These are phyloP conservation scores for Saccharomyces hybrid DNA, from an alignment of 1,139 yeast species.

Conservation along the genomic window DNA sequence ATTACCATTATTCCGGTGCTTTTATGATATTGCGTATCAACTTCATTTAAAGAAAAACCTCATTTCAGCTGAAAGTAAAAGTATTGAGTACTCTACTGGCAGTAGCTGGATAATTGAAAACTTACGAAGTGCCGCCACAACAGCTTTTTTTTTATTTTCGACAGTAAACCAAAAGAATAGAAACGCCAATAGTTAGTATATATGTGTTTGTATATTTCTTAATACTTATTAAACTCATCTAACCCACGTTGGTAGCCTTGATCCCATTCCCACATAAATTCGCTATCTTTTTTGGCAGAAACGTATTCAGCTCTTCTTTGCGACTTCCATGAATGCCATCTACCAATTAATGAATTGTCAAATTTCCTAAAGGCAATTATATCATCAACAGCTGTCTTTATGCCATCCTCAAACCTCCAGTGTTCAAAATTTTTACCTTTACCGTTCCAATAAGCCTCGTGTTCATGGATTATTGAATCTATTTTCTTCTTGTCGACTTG, in stretches of 20 bases:
- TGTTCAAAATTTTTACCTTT: conserved; percentile 67
- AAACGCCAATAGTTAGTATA: background rate
- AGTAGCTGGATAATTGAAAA: too few relatives aligned
- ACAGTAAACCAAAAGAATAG: background rate
- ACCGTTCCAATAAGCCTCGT: conserved; percentile 57
- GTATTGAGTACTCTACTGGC: too few relatives aligned
- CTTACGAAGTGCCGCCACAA: too few relatives aligned
- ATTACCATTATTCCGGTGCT: too few relatives aligned
- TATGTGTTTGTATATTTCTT: background rate
- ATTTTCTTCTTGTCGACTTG: conserved; percentile 41
- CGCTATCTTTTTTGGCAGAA: conserved; percentile 46
- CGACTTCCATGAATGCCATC: conserved; percentile 59
- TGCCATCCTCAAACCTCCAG: conserved; percentile 74
- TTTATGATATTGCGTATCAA: too few relatives aligned
- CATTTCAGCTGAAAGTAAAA: too few relatives aligned
- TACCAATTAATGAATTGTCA: conserved; percentile 66
- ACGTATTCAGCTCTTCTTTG: conserved; percentile 54
- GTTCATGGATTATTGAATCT: conserved; percentile 39
- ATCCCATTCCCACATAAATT: conserved; percentile 77
- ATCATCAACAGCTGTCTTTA: conserved; percentile 68
- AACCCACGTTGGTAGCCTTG: conserved; percentile 71
- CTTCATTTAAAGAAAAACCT: too few relatives aligned
- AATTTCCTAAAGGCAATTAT: conserved; percentile 57
- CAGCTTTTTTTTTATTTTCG: background rate
- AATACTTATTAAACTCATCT: conserved; percentile 20